A percentile compares a stretch with the other conserved stretches of the same genome.
Evolutionary conservation across 495 filamentous ascomycete genomes (phyloP).

Genomic region (Penicillium macrosclerotiorum): DNA sequence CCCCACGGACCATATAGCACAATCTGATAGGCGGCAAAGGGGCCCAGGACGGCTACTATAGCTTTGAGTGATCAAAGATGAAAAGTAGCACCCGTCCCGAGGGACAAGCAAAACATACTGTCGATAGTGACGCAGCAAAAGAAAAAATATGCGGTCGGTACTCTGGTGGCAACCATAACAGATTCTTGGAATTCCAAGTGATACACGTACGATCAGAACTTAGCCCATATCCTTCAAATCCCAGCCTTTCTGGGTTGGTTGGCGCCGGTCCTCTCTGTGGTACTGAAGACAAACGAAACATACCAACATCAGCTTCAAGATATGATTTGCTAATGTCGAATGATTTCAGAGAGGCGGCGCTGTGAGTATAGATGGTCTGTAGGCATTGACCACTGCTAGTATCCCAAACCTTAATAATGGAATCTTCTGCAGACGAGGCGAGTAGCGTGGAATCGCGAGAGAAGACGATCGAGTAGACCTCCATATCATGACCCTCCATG

Average conservation of each 20-base stretch:
- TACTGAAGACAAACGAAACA: neutral
- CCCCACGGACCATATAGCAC: no score
- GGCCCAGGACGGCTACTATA: no score
- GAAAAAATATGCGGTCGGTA: neutral
- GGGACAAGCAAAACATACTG: slow-evolving; percentile 1
- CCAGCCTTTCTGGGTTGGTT: no score
- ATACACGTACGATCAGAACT: slow-evolving; percentile 1
- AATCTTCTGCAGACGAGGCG: no score
- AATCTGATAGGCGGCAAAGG: no score
- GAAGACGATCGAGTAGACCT: no score
- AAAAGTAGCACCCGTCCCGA: slow-evolving; percentile 6
- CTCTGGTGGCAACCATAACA: slow-evolving; percentile 9
- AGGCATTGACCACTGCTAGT: slow-evolving; percentile 8
- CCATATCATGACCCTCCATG: no score
- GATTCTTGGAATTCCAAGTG: slow-evolving; percentile 7
- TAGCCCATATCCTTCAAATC: neutral
- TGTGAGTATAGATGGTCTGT: neutral
- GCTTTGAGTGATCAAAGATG: slow-evolving; percentile 1
- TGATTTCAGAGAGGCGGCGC: neutral
- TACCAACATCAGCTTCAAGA: slow-evolving; percentile 5
- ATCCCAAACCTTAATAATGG: no score
- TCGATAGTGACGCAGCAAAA: slow-evolving; percentile 1
- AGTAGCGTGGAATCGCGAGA: no score
- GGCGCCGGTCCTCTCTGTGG: neutral
- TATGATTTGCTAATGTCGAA: slow-evolving; percentile 5